These are phyloP conservation scores for Colletotrichum cereale DNA, from an alignment of 2,329 filamentous ascomycete genomes.

Conservation along the genomic window DNA sequence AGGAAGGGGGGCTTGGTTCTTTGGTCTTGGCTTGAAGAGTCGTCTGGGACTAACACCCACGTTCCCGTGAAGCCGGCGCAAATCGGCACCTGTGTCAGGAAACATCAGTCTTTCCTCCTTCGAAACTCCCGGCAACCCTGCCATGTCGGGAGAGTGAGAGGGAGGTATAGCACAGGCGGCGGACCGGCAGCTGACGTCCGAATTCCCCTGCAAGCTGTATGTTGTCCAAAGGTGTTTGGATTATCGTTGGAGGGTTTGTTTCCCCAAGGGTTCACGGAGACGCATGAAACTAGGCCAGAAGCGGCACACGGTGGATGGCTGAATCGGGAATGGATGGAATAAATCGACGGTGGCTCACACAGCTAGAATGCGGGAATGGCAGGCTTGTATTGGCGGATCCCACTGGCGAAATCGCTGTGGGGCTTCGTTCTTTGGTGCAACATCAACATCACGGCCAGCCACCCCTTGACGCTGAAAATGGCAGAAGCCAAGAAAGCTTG, in stretches of 20 bases:
- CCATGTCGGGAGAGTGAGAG: not conserved
- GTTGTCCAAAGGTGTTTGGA: not conserved
- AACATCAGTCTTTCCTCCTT: too few species aligned
- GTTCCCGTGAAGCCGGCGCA: not conserved
- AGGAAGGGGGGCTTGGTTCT: not conserved
- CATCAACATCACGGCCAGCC: not conserved
- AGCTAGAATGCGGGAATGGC: constrained; percentile 20
- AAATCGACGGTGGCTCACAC: not conserved
- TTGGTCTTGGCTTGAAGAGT: not conserved
- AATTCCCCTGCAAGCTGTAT: not conserved
- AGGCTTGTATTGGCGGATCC: constrained; percentile 33
- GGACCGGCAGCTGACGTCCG: not conserved
- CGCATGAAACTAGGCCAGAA: constrained; percentile 16
- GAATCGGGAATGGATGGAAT: constrained; percentile 23
- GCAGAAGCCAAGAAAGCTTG: not conserved
- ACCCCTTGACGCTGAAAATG: not conserved
- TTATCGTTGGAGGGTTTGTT: not conserved
- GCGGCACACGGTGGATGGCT: constrained; percentile 25
- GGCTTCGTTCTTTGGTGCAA: constrained; percentile 20
- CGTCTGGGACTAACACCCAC: not conserved
- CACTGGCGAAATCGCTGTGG: not conserved
- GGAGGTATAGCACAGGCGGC: too few species aligned
- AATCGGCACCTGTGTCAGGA: constrained; percentile 3
- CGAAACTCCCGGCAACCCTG: rapidly evolving
- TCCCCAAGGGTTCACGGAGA: constrained; percentile 2